Evolutionary conservation across 306 rosid genomes (phyloP).

Genomic region (Acacia crassicarpa): DNA sequence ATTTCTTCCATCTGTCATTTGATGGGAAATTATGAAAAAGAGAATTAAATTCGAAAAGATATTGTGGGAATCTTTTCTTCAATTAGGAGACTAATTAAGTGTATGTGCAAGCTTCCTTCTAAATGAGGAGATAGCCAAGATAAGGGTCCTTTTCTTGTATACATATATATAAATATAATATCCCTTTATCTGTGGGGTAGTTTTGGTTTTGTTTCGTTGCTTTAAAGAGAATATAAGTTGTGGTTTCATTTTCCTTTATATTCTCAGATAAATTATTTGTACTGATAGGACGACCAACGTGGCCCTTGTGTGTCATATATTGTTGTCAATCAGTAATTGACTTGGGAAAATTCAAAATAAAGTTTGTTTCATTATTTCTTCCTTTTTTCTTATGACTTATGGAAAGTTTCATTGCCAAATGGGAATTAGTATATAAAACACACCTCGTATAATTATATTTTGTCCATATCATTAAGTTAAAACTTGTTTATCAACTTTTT

Average conservation of each 20-base stretch:
- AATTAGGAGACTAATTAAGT: slow-evolving; percentile 38
- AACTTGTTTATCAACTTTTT: background rate
- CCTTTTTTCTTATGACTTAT: background rate
- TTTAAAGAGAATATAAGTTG: slow-evolving; percentile 30
- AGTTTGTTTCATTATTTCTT: background rate
- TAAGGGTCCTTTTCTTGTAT: slow-evolving; percentile 24
- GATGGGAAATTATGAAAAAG: slow-evolving; percentile 31
- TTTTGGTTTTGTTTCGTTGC: slow-evolving; percentile 37
- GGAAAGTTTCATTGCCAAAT: background rate
- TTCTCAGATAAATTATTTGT: slow-evolving; percentile 24
- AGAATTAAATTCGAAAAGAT: background rate
- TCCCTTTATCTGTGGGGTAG: slow-evolving; percentile 38
- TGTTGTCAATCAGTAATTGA: slow-evolving; percentile 25
- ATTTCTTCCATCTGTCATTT: slow-evolving; percentile 35
- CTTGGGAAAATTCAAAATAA: background rate
- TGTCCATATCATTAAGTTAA: background rate
- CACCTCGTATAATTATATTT: background rate
- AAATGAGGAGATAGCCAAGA: slow-evolving; percentile 48
- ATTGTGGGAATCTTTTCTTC: slow-evolving; percentile 32
- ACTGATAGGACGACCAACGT: slow-evolving; percentile 29
- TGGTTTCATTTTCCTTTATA: slow-evolving; percentile 30
- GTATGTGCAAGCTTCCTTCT: slow-evolving; percentile 44
- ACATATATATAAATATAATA: background rate
- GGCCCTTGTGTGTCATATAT: slow-evolving; percentile 20
- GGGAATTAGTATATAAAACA: background rate